Evolutionary conservation across 2,329 filamentous ascomycete genomes (phyloP).

Genomic region (Pseudogymnoascus sp.): DNA sequence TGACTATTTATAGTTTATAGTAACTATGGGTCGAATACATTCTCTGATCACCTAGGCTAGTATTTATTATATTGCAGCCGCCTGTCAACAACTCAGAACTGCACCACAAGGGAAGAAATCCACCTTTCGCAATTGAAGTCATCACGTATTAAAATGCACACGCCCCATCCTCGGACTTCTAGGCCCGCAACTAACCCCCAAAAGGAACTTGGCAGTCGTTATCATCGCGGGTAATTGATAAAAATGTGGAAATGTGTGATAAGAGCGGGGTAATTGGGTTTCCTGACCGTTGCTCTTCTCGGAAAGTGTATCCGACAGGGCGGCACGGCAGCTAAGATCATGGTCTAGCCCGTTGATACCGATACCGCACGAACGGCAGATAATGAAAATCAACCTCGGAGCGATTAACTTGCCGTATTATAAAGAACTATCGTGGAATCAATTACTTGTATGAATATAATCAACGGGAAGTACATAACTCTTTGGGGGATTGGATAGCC

Average conservation of each 20-base stretch:
- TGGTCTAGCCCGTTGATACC: neutral
- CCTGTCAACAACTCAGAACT: neutral
- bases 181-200: neutral
- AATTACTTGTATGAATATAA: neutral
- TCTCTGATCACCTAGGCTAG: neutral
- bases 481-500: neutral
- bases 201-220: slow-evolving; percentile 12
- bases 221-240: slow-evolving; percentile 13
- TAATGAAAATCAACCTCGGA: neutral
- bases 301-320: slow-evolving; percentile 6
- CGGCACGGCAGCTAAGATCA: neutral
- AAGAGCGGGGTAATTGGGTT: slow-evolving; percentile 10
- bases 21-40: neutral
- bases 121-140: neutral
- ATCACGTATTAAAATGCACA: neutral
- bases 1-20: neutral
- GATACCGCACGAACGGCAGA: neutral
- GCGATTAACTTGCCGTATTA: neutral
- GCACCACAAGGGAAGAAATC: neutral
- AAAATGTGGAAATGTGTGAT: slow-evolving; percentile 10
- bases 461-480: neutral
- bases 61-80: neutral
- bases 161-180: neutral
- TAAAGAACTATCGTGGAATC: neutral
- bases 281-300: neutral